Evolutionary conservation across 345 rosid genomes (phyloP).

Genomic region (Raphanus sativus): DNA sequence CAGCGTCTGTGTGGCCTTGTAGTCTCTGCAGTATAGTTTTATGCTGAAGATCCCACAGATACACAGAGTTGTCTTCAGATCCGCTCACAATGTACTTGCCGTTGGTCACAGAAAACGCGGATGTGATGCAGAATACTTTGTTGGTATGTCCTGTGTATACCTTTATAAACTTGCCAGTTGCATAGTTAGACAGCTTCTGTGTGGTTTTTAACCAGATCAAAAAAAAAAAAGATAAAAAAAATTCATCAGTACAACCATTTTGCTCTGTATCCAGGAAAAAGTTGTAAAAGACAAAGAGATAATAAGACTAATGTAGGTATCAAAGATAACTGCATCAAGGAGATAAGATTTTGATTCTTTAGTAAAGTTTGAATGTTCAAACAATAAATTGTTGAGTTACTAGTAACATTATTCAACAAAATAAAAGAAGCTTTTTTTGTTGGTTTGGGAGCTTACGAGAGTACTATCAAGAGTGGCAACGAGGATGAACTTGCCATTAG

Average conservation of each 20-base stretch:
- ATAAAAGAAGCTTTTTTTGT: not conserved
- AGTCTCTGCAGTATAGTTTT: conserved; percentile 81
- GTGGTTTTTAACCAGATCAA: no score
- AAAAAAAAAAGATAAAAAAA: no score
- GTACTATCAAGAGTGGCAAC: conserved; percentile 86
- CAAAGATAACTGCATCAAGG: no score
- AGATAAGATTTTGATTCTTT: no score
- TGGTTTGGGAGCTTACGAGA: conserved; percentile 53
- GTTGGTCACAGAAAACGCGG: conserved; percentile 93
- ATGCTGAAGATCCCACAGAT: conserved; percentile 91
- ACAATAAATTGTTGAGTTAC: no score
- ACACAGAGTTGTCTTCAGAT: conserved; percentile 86
- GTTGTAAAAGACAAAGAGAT: not conserved
- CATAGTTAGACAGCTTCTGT: conserved; percentile 93
- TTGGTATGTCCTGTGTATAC: conserved; percentile 82
- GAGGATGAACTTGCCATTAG: conserved; percentile 87
- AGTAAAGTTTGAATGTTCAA: not conserved
- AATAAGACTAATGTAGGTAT: no score
- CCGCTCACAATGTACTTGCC: conserved; percentile 96
- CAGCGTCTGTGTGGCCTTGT: conserved; percentile 82
- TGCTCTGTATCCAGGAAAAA: no score
- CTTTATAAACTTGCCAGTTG: conserved; percentile 81
- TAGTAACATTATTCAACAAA: no score
- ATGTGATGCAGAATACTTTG: conserved; percentile 68
- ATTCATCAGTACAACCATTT: no score